phyloP scores from a whole-genome alignment of 257 asterid genomes.

The Lithospermum erythrorhizon region DNA sequence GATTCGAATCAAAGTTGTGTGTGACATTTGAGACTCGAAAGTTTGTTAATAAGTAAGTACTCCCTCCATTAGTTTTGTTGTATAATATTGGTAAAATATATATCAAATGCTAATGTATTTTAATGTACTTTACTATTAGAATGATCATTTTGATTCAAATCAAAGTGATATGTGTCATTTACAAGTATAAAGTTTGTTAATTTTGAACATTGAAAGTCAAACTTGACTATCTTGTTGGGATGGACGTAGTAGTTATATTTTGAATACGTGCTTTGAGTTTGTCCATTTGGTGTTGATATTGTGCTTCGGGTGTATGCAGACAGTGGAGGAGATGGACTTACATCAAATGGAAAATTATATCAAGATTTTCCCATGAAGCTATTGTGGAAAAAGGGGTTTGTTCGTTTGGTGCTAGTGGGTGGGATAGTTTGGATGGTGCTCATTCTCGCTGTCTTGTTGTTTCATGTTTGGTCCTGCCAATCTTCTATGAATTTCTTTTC shows the following conservation, averaged over 20 bases:
- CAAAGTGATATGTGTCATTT: too few relatives aligned
- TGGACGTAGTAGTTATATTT: neutral
- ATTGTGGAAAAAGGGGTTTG: constrained; percentile 36
- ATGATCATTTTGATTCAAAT: too few relatives aligned
- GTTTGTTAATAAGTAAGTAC: too few relatives aligned
- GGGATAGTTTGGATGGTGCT: constrained; percentile 41
- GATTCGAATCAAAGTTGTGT: too few relatives aligned
- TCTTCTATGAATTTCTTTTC: constrained; percentile 34
- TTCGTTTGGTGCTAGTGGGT: constrained; percentile 29
- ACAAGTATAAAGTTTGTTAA: too few relatives aligned
- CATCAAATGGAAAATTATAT: constrained; percentile 17
- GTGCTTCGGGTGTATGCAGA: constrained; percentile 11
- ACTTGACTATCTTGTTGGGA: neutral
- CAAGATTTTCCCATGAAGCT: constrained; percentile 29
- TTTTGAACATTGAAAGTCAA: too few relatives aligned
- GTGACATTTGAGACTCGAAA: too few relatives aligned
- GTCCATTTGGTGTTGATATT: neutral
- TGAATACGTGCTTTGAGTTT: neutral
- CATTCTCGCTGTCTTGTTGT: constrained; percentile 26
- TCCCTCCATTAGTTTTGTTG: too few relatives aligned
- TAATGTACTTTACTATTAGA: too few relatives aligned
- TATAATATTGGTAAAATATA: too few relatives aligned
- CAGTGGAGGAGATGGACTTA: constrained; percentile 12
- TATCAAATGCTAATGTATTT: too few relatives aligned
- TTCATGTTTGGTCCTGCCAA: constrained; percentile 44